Conservation (phyloP, 805 yeast species). For the Yamadazyma sp. region DNA sequence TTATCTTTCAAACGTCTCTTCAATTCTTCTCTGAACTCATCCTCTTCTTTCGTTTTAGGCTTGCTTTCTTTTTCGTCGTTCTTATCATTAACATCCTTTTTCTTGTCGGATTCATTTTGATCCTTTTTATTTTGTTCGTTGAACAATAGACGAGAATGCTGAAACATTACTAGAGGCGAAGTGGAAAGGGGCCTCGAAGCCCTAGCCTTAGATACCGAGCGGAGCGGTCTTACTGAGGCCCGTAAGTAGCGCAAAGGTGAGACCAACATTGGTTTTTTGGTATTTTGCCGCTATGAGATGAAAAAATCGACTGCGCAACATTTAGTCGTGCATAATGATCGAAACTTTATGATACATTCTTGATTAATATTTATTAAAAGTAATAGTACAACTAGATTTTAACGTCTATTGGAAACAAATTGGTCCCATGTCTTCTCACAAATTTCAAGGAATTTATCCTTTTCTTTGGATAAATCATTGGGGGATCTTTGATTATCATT, state of each 20-base stretch:
- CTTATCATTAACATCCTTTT: slow-evolving; percentile 7
- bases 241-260: slow-evolving; percentile 5
- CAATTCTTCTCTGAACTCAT: slow-evolving; percentile 34
- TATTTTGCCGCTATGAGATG: slow-evolving; percentile 1
- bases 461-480: slow-evolving; percentile 20
- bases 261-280: slow-evolving; percentile 6
- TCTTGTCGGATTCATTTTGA: slow-evolving; percentile 5
- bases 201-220: not conserved
- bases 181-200: not conserved
- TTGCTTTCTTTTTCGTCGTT: slow-evolving; percentile 18
- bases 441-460: slow-evolving; percentile 40
- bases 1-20: slow-evolving; percentile 30
- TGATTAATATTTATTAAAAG: not conserved
- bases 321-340: slow-evolving; percentile 1
- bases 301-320: slow-evolving; percentile 4
- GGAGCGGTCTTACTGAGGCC: not conserved
- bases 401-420: slow-evolving; percentile 22
- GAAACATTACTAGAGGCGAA: slow-evolving; percentile 3
- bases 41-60: slow-evolving; percentile 31
- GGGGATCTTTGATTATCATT: not conserved
- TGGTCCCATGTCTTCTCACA: slow-evolving; percentile 48
- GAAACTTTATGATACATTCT: too few species aligned
- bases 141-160: not conserved
- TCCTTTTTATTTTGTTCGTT: slow-evolving; percentile 6
- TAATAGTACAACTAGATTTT: slow-evolving; percentile 3